These are phyloP conservation scores for Beta lomatogona DNA, from an alignment of 179 eudicot genomes.

Conservation along the genomic window DNA sequence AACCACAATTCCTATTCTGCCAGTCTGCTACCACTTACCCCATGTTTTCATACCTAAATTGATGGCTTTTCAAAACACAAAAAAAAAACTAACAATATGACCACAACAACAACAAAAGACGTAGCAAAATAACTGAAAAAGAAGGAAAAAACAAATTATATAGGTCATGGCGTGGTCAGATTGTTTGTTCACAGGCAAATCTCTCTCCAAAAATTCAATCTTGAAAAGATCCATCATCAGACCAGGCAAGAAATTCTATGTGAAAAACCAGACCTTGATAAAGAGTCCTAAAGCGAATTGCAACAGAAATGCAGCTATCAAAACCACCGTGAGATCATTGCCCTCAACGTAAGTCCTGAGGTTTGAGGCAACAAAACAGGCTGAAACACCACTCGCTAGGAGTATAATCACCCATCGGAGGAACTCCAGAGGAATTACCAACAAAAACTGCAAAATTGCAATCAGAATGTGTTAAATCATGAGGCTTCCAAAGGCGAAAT, in stretches of 20 bases:
- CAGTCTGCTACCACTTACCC: slow-evolving; percentile 6
- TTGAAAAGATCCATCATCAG: not conserved
- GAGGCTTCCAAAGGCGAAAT: too few relatives aligned
- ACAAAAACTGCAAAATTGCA: slow-evolving; percentile 55
- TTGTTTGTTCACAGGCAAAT: not conserved
- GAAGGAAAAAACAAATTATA: not conserved
- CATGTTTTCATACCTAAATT: not conserved
- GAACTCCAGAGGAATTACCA: slow-evolving; percentile 83
- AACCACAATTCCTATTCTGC: not conserved
- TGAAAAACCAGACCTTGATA: slow-evolving; percentile 86
- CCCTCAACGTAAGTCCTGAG: slow-evolving; percentile 61
- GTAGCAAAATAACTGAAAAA: too few relatives aligned
- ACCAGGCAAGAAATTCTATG: slow-evolving; percentile 34
- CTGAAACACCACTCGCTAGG: slow-evolving; percentile 64
- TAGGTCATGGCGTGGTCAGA: not conserved
- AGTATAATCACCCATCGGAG: slow-evolving; percentile 74
- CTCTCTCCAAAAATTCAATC: slow-evolving; percentile 3
- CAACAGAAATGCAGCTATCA: slow-evolving; percentile 70
- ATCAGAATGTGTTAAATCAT: slow-evolving; percentile 3
- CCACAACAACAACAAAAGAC: not conserved
- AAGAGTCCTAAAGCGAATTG: slow-evolving; percentile 79
- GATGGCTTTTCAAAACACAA: slow-evolving; percentile 3
- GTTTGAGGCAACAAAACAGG: slow-evolving; percentile 76
- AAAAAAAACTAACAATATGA: not conserved
- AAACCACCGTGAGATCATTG: slow-evolving; percentile 52